Evolutionary conservation across 352 stramenopile genomes (phyloP), one percentile per base, ranked within the genome.

Genomic region (Pythium apleroticum): DNA sequence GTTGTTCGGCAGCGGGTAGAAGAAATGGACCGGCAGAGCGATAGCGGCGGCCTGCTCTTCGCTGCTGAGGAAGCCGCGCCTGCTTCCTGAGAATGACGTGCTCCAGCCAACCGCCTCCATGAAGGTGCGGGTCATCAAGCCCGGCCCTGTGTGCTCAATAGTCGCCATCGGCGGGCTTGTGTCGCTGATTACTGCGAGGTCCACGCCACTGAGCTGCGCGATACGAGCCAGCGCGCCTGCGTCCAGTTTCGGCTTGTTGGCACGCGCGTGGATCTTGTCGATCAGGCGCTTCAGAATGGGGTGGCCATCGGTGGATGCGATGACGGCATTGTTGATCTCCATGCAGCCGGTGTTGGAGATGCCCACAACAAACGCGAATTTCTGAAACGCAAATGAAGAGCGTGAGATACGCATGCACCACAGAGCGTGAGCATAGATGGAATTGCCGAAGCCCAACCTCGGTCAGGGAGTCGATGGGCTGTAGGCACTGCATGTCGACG

Each of bases 261-360:
- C 39, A 9, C 59, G 37, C 8, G 25, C 54, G 35, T 67, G 12
- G 60, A 81, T 81, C 43, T 54, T 63, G 3, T 76, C 56, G 27
- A 84, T 68, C n/a, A 84, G 43, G 17, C 68, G 62, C 8, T 24
- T 35, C 12, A 81, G 35, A 20, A 84, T 80, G 22, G 69, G 58
- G 39, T 84, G 76, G 22, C 50, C 39, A 20, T 60, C 54, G 9
- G 19, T 35, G 2, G 72, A 73, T 12, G 74, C 75, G 22, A 92
- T 63, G n/a, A 91, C 63, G 11, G 72, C 84, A 56, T 91, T 92
- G 73, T 88, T 92, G 31, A 91, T 72, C 81, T 92, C 82, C 9
- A 92, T 68, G 30, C 77, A 81, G 48, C 70, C 73, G 2, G 77
- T 85, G 72, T 91, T 92, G 24, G 84, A 87, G 14, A 92, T 69